Percentiles rank a stretch among this genome's conserved stretches.
These are phyloP conservation scores for Jatropha multifida DNA, from an alignment of 441 rosid species.

Conservation along the genomic window DNA sequence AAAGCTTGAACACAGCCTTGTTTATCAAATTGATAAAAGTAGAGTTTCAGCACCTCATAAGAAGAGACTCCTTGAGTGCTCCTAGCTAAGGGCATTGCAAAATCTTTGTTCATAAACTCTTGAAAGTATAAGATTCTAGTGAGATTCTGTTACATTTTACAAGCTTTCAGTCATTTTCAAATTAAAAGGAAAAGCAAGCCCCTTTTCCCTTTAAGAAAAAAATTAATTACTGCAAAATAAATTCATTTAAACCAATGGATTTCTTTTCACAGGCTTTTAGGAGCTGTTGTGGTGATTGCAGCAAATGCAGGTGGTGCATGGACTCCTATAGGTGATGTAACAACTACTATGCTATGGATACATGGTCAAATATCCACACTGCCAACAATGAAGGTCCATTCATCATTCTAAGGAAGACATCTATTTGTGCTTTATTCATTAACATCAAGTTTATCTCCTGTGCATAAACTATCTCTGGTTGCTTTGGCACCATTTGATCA, in stretches of 20 bases:
- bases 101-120: not conserved
- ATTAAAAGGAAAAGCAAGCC: not conserved
- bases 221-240: not conserved
- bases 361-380: constrained; percentile 88
- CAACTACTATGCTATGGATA: constrained; percentile 98
- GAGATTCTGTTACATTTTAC: not conserved
- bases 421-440: not conserved
- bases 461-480: not conserved
- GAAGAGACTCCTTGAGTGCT: not conserved
- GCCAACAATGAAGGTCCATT: constrained; percentile 75
- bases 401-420: not conserved
- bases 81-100: not conserved
- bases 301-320: constrained; percentile 98
- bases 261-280: constrained; percentile 61
- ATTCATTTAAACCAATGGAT: constrained; percentile 12
- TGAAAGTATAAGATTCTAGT: not conserved
- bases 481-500: not conserved
- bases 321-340: constrained; percentile 98
- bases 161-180: not conserved
- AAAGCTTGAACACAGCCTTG: not conserved
- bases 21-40: not conserved
- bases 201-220: not conserved
- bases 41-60: not conserved
- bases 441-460: not conserved
- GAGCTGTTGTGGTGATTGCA: constrained; percentile 93